Conservation (phyloP, 2,329 filamentous ascomycete species). For the Talaromyces sp. region DNA sequence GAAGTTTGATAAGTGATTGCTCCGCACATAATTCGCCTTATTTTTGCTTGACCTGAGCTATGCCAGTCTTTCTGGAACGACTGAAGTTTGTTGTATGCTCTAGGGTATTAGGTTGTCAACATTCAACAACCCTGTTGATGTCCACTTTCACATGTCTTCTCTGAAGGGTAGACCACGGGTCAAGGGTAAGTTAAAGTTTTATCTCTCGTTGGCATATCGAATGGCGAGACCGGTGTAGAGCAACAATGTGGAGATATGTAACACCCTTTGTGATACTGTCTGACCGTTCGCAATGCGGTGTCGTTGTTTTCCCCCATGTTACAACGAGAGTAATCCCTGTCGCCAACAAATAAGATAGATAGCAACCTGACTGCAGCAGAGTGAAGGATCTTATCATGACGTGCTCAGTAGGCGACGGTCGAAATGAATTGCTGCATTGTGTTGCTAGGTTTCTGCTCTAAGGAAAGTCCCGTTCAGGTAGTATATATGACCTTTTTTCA, state of each 20-base stretch:
- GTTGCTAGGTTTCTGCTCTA: background rate
- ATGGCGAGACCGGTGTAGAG: background rate
- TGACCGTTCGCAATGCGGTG: constrained; percentile 1
- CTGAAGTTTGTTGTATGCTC: background rate
- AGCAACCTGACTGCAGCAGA: background rate
- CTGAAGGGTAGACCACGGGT: background rate
- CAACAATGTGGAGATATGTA: background rate
- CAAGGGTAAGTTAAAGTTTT: background rate
- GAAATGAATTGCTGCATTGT: background rate
- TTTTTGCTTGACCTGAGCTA: background rate
- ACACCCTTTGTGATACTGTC: background rate
- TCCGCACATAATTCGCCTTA: background rate
- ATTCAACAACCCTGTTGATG: background rate
- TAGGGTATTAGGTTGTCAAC: background rate
- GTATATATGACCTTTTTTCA: background rate
- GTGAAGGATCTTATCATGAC: background rate
- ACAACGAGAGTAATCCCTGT: constrained; percentile 3
- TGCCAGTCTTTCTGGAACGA: no score
- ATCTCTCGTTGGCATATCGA: background rate
- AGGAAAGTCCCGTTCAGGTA: background rate
- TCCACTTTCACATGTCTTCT: constrained; percentile 7
- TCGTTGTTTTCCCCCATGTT: constrained; percentile 3
- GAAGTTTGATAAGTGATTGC: background rate
- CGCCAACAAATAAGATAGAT: background rate
- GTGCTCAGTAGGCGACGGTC: background rate